Conservation (phyloP, 1,139 yeast species). For the Taiozyma onychis region DNA sequence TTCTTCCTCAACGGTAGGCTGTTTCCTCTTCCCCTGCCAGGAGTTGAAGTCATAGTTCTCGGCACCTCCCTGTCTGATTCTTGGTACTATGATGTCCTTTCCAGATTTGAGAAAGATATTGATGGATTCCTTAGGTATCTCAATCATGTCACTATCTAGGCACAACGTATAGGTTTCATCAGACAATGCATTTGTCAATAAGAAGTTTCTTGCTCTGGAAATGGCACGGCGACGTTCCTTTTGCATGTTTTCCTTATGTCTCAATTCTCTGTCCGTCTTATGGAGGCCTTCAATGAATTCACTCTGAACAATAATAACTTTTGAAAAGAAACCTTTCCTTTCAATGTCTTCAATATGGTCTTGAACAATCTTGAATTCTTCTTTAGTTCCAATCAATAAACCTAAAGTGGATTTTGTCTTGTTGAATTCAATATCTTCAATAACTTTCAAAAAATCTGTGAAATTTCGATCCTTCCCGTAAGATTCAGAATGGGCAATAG, state of each 20-base stretch:
- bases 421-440: constrained; percentile 11
- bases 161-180: constrained; percentile 26
- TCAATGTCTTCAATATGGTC: constrained; percentile 7
- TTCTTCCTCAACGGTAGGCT: constrained; percentile 46
- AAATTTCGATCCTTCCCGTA: constrained; percentile 15
- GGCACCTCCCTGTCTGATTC: constrained; percentile 18
- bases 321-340: constrained; percentile 10
- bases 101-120: constrained; percentile 10
- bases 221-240: constrained; percentile 27
- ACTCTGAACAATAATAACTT: constrained; percentile 18
- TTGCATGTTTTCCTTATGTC: constrained; percentile 23
- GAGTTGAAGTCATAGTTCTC: constrained; percentile 24
- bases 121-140: constrained; percentile 17
- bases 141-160: constrained; percentile 22
- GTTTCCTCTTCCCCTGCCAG: constrained; percentile 28
- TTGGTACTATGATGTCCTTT: constrained; percentile 20
- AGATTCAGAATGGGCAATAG: constrained; percentile 12
- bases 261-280: constrained; percentile 13
- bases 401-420: constrained; percentile 13
- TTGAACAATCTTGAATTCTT: constrained; percentile 13
- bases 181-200: constrained; percentile 21
- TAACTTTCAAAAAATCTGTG: constrained; percentile 9
- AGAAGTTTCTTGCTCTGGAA: constrained; percentile 29
- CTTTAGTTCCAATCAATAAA: constrained; percentile 14
- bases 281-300: constrained; percentile 20